These are phyloP conservation scores for Fimicolochytrium jonesii DNA, from an alignment of 192 early-diverging fungal species.

Conservation along the genomic window DNA sequence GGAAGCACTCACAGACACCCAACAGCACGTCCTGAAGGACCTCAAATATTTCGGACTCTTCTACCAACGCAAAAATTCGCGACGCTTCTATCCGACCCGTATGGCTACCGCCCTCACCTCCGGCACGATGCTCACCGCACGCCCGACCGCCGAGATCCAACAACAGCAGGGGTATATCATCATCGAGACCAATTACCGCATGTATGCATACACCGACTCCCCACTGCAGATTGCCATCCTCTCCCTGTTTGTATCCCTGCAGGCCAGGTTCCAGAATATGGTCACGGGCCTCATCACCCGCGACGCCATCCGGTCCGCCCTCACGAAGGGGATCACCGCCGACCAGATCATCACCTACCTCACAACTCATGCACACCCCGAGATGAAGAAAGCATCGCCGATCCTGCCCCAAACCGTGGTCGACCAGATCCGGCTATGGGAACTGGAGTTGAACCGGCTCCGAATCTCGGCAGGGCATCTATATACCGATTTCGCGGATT, in stretches of 20 bases:
- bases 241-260: constrained; percentile 80
- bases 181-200: constrained; percentile 89
- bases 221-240: constrained; percentile 91
- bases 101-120: constrained; percentile 89
- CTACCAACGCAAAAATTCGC: constrained; percentile 69
- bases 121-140: constrained; percentile 52
- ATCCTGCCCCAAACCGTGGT: constrained; percentile 86
- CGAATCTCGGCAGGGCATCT: constrained; percentile 41
- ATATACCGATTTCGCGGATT: constrained; percentile 72
- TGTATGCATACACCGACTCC: constrained; percentile 96
- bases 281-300: constrained; percentile 82
- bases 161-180: constrained; percentile 78
- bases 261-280: constrained; percentile 88
- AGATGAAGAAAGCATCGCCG: constrained; percentile 79
- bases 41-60: constrained; percentile 84
- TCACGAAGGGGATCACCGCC: constrained; percentile 85
- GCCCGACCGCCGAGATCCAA: constrained; percentile 29
- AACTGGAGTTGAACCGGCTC: constrained; percentile 86
- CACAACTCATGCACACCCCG: constrained; percentile 83
- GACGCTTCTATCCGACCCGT: constrained; percentile 86
- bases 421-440: constrained; percentile 96
- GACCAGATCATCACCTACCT: constrained; percentile 94
- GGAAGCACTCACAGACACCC: constrained; percentile 78
- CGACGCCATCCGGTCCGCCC: constrained; percentile 78
- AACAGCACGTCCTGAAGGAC: constrained; percentile 82